Base-by-base conservation (phyloP, 495 filamentous ascomycete genomes). In the Talaromyces borbonicus region DNA sequence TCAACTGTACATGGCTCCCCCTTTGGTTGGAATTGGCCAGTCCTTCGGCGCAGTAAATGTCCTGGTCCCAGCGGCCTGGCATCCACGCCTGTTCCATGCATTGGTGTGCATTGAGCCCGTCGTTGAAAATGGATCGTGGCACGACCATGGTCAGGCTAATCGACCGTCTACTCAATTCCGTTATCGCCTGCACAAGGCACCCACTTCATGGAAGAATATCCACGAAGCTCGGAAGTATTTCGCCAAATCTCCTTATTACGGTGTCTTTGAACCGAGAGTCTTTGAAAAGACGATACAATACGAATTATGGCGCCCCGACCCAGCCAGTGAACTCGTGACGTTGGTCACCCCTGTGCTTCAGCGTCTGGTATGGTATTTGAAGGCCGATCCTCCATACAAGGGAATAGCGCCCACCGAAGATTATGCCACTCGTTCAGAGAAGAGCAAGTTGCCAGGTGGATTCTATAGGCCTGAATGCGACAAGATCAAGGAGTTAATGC, bases 1-100 rank as follows among this genome's bases (percentile, higher is more conserved):
- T 52, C 65, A 64, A 11, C 39, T 48, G 22, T 45, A 69, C 27
- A 73, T 74, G 67, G 57, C 64, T 18, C 59, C 69, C 16, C 71
- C 71, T 9, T 54, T 73, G 35, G 54, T 73, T 19, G 71, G 67
- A n/a, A 58, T 73, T 7, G 69, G 68, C 5, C 71, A 73, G 43
- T 67, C 60, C 47, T 68, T 64, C 57, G 71, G 71, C 20, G 66
- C 60, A 25, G 44, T 48, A 22, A 56, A 67, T 29, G 54, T 74
- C 15, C 31, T 57, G 54, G 36, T 57, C 57, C 18, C 58, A 52
- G 36, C 52, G 59, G 22, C 59, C 59, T 31, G 57, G 33, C 71
- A 74, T 49, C 69, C 71, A 3, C 64, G 70, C 8, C 62, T 75
- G 1, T 55, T 75, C 40, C 55, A 65, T 5, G 60, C 56, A 4